Percentiles rank a stretch among this genome's conserved stretches.
phyloP scores from a whole-genome alignment of 163 green algal genomes.

The Picocystis sp. region DNA sequence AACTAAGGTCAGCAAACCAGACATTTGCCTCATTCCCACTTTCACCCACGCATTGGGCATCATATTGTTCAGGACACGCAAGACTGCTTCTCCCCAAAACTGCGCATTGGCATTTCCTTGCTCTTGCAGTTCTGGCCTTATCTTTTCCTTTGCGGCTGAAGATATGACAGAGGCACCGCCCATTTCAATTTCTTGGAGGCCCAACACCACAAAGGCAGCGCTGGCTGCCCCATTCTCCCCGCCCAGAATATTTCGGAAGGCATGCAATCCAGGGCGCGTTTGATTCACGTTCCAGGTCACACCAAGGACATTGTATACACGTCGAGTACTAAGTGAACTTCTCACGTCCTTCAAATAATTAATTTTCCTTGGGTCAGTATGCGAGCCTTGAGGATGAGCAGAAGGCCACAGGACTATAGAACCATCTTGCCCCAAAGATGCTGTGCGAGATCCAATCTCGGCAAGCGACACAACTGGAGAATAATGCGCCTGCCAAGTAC shows the following conservation, averaged over 20 bases:
- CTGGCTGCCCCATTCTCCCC: slow-evolving; percentile 11
- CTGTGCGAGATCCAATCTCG: slow-evolving; percentile 21
- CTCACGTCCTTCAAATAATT: slow-evolving; percentile 5
- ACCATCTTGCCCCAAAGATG: slow-evolving; percentile 36
- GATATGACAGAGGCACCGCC: slow-evolving; percentile 55
- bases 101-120: slow-evolving; percentile 52
- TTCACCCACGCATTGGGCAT: slow-evolving; percentile 19
- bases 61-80: neutral
- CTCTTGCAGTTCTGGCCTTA: slow-evolving; percentile 43
- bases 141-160: slow-evolving; percentile 40
- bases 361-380: slow-evolving; percentile 10
- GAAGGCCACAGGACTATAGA: slow-evolving; percentile 26
- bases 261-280: slow-evolving; percentile 12
- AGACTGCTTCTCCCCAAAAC: slow-evolving; percentile 29
- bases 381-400: slow-evolving; percentile 7
- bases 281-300: slow-evolving; percentile 78
- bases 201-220: slow-evolving; percentile 49
- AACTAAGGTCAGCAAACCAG: slow-evolving; percentile 59
- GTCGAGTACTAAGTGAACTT: neutral
- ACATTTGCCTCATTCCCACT: slow-evolving; percentile 61
- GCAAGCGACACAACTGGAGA: slow-evolving; percentile 26
- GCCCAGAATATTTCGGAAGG: too few species aligned
- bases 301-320: slow-evolving; percentile 13
- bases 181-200: slow-evolving; percentile 87
- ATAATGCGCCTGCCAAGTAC: slow-evolving; percentile 26